Evolutionary conservation across 345 rosid genomes (phyloP), one percentile per base, ranked within the genome.

Genomic region (Linum tenue): DNA sequence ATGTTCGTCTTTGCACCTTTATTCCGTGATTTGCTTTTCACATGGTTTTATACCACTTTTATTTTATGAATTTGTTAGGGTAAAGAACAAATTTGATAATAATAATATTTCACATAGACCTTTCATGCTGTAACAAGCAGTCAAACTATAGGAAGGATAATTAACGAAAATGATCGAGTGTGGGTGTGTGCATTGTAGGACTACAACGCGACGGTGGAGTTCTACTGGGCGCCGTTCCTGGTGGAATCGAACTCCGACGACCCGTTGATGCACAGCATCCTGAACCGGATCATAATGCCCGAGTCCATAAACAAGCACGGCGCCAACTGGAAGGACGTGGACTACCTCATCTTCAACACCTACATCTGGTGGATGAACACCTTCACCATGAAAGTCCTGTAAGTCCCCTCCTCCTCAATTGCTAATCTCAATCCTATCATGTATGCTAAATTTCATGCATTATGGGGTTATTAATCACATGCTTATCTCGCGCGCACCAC

Each of bases 151-250:
- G 31, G 31, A 22, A 22, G 31, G 31, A 22, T 22, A 22, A 22
- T 22, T 22, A 22, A 22, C 31, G 31, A 22, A 22, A 22, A 22
- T 22, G 31, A 22, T 22, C 1, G 31, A 1, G 31, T 22, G 31
- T 22, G 31, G 31, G 31, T 22, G 62, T n/a, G n/a, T 22, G 31
- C 31, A 37, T 69, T 69, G 3, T 51, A 88, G 87, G 91, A 82
- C 41, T 85, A 82, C 51, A 88, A 85, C 40, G 69, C 89, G 3
- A 73, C 84, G 3, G 39, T 88, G 39, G 76, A 83, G 72, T 83
- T 80, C 60, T 85, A 83, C 67, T 85, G 90, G 95, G 84, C 90
- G 53, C 95, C 90, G 5, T 85, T 80, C 73, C 7, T 85, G 67
- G 89, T 85, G 0, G 84, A 85, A 63, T 84, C 91, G 39, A 88